phyloP scores from a whole-genome alignment of 2,329 filamentous ascomycete species.

The Ramichloridium luteum region DNA sequence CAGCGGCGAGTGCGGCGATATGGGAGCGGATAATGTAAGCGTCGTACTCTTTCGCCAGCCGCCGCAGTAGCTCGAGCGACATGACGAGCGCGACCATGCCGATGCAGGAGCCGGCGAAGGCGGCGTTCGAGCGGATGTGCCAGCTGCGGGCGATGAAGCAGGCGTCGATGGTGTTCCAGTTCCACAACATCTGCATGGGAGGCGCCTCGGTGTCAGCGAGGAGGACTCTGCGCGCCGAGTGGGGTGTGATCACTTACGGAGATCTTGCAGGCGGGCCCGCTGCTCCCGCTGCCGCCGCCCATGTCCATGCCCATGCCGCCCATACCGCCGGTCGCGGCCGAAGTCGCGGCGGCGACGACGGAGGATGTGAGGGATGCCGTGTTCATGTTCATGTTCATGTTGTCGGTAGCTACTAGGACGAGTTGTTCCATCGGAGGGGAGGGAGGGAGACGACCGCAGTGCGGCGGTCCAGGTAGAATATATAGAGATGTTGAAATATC shows the following conservation, averaged over 20 bases:
- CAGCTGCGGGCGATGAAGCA: slow-evolving; percentile 59
- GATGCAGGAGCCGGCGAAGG: slow-evolving; percentile 72
- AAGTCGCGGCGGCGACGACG: slow-evolving; percentile 7
- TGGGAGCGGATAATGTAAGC: slow-evolving; percentile 20
- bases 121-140: slow-evolving; percentile 55
- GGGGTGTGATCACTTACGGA: slow-evolving; percentile 19
- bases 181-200: slow-evolving; percentile 54
- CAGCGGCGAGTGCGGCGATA: neutral
- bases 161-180: slow-evolving; percentile 60
- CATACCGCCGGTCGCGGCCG: slow-evolving; percentile 14
- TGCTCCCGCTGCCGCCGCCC: slow-evolving; percentile 5
- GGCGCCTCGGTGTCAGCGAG: neutral
- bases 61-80: slow-evolving; percentile 58
- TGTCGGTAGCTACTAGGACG: neutral
- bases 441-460: too few species aligned
- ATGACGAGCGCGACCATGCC: slow-evolving; percentile 65
- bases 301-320: slow-evolving; percentile 16
- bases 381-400: slow-evolving; percentile 14
- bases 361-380: slow-evolving; percentile 6
- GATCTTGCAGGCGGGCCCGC: slow-evolving; percentile 25
- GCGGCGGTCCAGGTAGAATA: too few species aligned
- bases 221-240: neutral
- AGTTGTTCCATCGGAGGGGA: too few species aligned
- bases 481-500: too few species aligned
- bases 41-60: slow-evolving; percentile 61